These are phyloP conservation scores for Aurifilum marmelostoma DNA, from an alignment of 2,329 filamentous ascomycete genomes.

Conservation along the genomic window DNA sequence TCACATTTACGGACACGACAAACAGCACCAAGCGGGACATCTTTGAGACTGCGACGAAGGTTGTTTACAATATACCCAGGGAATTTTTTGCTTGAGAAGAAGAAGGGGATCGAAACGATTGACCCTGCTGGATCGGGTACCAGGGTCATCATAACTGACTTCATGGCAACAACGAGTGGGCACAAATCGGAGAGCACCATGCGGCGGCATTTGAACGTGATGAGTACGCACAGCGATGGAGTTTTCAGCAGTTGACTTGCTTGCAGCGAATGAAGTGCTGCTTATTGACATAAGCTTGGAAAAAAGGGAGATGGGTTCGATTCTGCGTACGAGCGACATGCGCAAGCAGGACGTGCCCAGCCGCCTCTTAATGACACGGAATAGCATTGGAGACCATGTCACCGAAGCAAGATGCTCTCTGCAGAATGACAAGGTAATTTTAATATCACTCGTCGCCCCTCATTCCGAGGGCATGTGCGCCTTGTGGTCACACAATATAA, in stretches of 20 bases:
- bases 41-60: constrained; percentile 16
- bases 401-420: background rate
- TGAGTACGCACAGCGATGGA: constrained; percentile 34
- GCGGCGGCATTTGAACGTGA: no score
- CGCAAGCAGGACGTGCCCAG: background rate
- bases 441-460: background rate
- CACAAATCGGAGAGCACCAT: background rate
- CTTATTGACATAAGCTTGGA: background rate
- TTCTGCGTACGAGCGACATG: background rate
- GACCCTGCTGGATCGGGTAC: background rate
- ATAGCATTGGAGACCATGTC: background rate
- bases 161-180: background rate
- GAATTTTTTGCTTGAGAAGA: constrained; percentile 16
- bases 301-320: background rate
- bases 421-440: background rate
- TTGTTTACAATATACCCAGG: constrained; percentile 10
- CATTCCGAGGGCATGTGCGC: background rate
- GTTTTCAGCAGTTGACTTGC: constrained; percentile 22
- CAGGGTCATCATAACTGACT: background rate
- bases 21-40: constrained; percentile 33
- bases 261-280: constrained; percentile 1
- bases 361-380: background rate
- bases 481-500: background rate
- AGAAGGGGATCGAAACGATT: background rate
- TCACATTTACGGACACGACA: constrained; percentile 32